phyloP scores from a whole-genome alignment of 257 asterid species.

The Scutellaria baicalensis region DNA sequence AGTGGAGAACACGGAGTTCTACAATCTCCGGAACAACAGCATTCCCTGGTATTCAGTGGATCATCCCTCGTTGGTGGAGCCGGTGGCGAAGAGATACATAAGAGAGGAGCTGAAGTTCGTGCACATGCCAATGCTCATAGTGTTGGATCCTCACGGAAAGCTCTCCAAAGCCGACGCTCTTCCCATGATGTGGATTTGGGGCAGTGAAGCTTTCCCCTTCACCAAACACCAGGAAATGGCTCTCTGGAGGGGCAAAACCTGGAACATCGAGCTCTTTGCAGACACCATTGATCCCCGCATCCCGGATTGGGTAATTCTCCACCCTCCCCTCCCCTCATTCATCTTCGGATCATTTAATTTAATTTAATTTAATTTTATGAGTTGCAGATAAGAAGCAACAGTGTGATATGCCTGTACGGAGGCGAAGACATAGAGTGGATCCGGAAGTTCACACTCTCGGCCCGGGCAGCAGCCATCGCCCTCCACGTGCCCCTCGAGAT shows the following conservation, averaged over 20 bases:
- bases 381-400: slow-evolving; percentile 49
- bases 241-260: slow-evolving; percentile 54
- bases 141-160: slow-evolving; percentile 74
- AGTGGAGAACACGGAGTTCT: slow-evolving; percentile 26
- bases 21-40: slow-evolving; percentile 29
- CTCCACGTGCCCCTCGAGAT: slow-evolving; percentile 54
- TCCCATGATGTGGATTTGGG: slow-evolving; percentile 98
- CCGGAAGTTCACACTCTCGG: slow-evolving; percentile 40
- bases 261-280: slow-evolving; percentile 62
- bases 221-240: slow-evolving; percentile 46
- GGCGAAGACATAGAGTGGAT: slow-evolving; percentile 92
- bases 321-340: too few species aligned
- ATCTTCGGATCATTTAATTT: too few species aligned
- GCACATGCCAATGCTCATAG: slow-evolving; percentile 74
- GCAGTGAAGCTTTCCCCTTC: slow-evolving; percentile 73
- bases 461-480: slow-evolving; percentile 31
- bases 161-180: slow-evolving; percentile 57
- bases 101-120: slow-evolving; percentile 49
- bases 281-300: slow-evolving; percentile 58
- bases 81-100: slow-evolving; percentile 55
- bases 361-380: too few species aligned
- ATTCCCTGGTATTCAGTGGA: slow-evolving; percentile 91
- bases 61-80: slow-evolving; percentile 56
- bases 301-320: slow-evolving; percentile 45
- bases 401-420: slow-evolving; percentile 75